Evolutionary conservation across 75 land plant genomes (phyloP), one percentile per base, ranked within the genome.

Genomic region (Azolla pinnata): DNA sequence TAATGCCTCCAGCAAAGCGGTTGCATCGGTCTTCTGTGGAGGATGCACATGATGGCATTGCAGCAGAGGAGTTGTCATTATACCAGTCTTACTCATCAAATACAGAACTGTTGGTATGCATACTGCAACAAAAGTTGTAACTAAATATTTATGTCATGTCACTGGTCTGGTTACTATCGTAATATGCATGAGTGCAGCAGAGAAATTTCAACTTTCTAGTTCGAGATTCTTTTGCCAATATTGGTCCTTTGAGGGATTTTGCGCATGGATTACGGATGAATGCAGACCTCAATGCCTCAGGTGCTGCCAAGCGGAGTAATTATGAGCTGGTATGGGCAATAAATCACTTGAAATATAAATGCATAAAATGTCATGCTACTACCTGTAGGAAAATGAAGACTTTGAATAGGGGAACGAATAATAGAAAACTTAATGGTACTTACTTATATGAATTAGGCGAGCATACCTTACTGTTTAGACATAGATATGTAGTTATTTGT

Each of bases 241-340:
- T 95, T 65, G 96, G 99, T 54, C 99, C 99, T 25, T n/a, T 95
- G 66, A 95, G 85, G 62, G 99, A 95, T 65, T 85, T 95, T 57
- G 52, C 91, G 1, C 75, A 83, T 73, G 91, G 99, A 46, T 65
- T 83, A 64, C 74, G 93, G 59, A 75, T 67, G 19, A 83, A 88
- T 78, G 83, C 90, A 33, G 90, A 95, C 48, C 65, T 69, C 26
- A 77, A 63, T 74, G 91, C 85, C 30, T 58, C 73, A 53, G 97
- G 92, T 38, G 54, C 82, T 76, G 75, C 86, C 54, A 88, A 85
- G 54, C 93, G 88, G 64, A 95, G 88, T 59, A 86, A 83, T 56
- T 85, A 95, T 75, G 99, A 95, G 75, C 59, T 95, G 88, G 98
- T 93, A 29, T 25, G n/a, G n/a, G n/a, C n/a, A n/a, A n/a, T n/a